Conservation (phyloP, 345 rosid genomes). For the Acer campestre region DNA sequence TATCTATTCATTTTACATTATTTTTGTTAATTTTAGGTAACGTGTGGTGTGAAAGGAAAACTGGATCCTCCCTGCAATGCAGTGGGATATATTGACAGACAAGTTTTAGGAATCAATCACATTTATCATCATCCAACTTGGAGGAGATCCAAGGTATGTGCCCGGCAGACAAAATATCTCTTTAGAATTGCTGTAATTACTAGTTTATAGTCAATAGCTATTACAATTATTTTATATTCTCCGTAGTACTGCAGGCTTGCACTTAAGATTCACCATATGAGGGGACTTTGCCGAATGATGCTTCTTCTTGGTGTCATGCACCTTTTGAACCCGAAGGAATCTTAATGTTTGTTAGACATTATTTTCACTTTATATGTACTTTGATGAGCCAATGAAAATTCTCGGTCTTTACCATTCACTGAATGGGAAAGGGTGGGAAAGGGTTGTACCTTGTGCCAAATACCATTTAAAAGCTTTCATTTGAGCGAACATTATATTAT, state of each 20-base stretch:
- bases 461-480: constrained; percentile 10
- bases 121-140: constrained; percentile 86
- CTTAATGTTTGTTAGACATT: constrained; percentile 46
- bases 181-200: constrained; percentile 7
- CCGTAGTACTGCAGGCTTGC: constrained; percentile 61
- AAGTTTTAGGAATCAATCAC: constrained; percentile 70
- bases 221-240: constrained; percentile 21
- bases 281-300: constrained; percentile 52
- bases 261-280: constrained; percentile 63
- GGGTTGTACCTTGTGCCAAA: neutral
- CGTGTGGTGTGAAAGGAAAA: constrained; percentile 74
- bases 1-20: neutral
- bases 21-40: constrained; percentile 46
- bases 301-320: constrained; percentile 88
- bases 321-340: constrained; percentile 96
- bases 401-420: too few species aligned
- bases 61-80: constrained; percentile 90
- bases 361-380: too few species aligned
- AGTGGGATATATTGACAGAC: constrained; percentile 75
- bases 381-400: too few species aligned
- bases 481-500: neutral
- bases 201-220: constrained; percentile 6
- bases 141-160: constrained; percentile 76
- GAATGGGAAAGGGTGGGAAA: neutral
- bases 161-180: neutral